Evolutionary conservation across 768 basidiomycete genomes (phyloP), one percentile per base, ranked within the genome.

Genomic region (Trametes villosa): DNA sequence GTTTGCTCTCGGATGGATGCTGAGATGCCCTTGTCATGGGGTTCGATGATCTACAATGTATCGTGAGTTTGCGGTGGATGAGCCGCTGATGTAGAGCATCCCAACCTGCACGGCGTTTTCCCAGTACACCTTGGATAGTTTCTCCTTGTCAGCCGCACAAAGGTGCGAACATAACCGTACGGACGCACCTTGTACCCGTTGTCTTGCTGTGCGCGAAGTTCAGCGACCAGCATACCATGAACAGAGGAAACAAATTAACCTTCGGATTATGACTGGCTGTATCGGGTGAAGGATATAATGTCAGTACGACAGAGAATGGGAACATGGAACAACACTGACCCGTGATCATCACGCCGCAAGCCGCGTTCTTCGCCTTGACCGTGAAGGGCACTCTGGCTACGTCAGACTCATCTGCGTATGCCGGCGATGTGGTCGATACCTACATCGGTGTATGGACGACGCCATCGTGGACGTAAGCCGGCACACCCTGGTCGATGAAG

Each of bases 301-400:
- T 33, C 17, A 33, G n/a, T 49, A 26, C 6, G 4, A 26, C 26
- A 2, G 22, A 20, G 11, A 13, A 6, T 2, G 4, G 26, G 4
- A 26, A 45, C 11, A 6, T 45, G 11, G 7, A 26, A 26, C 5
- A 26, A 53, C 17, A 67, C 76, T 41, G 48, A 87, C 90, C 92
- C 64, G 94, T 96, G 50, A 96, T 89, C 94, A 96, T 96, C 3
- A 95, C 85, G 20, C 94, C 94, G 60, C 89, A 88, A 1, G 88
- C 87, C 3, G 93, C 92, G 12, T 77, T 77, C 46, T 92, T 68
- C 51, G 73, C 77, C 65, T 85, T 86, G 15, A 94, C 81, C 27
- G 83, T 81, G 71, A 93, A 95, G 0, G 94, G 94, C 1, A 94
- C 91, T 72, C 92, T 93, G 63, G 8, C n/a, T 20, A 26, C 1